phyloP scores from a whole-genome alignment of 805 yeast genomes.

The Saccharomyces mikatae region DNA sequence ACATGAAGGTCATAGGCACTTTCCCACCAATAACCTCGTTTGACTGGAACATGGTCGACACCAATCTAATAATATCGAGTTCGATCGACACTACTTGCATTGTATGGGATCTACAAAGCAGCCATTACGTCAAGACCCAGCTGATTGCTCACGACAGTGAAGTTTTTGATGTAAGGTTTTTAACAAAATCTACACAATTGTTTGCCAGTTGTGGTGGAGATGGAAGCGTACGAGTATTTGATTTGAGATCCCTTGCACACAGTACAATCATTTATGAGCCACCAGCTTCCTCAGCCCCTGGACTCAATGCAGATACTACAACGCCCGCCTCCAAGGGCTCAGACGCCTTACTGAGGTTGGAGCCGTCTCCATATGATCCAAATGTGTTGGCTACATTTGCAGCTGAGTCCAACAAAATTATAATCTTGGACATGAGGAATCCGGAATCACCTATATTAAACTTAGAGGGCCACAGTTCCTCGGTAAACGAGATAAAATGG shows the following conservation, averaged over 20 bases:
- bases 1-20: conserved; percentile 16
- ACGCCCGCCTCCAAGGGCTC: conserved; percentile 20
- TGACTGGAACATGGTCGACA: conserved; percentile 79
- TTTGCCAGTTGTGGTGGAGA: conserved; percentile 94
- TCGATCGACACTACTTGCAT: conserved; percentile 96
- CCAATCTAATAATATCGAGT: conserved; percentile 67
- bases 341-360: conserved; percentile 63
- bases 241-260: conserved; percentile 80
- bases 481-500: conserved; percentile 75
- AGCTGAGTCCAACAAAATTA: conserved; percentile 54
- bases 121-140: conserved; percentile 73
- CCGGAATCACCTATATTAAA: conserved; percentile 77
- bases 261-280: conserved; percentile 92
- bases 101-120: conserved; percentile 64
- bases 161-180: conserved; percentile 84
- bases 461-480: conserved; percentile 57
- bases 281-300: conserved; percentile 21
- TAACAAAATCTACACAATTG: conserved; percentile 58
- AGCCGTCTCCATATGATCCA: conserved; percentile 71
- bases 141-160: conserved; percentile 94
- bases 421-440: conserved; percentile 74
- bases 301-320: conserved; percentile 7
- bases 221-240: conserved; percentile 90
- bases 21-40: conserved; percentile 88
- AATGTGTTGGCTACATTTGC: conserved; percentile 81